Conservation (phyloP, 495 filamentous ascomycete genomes). For the Trichoderma reesei region DNA sequence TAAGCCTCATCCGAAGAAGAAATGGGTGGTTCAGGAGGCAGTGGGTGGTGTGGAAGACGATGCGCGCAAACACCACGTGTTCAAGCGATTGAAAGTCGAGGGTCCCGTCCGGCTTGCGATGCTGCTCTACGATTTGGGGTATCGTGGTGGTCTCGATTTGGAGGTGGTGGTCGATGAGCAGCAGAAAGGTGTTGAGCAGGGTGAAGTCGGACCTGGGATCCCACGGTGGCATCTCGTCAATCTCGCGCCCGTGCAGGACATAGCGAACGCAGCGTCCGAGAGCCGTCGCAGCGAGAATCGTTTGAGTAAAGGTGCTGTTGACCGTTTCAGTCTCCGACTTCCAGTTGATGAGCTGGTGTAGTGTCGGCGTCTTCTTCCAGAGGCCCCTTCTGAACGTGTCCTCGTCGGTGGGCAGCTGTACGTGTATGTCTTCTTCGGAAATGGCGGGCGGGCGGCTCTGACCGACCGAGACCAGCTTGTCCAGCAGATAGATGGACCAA, state of each 20-base stretch:
- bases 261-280: background rate
- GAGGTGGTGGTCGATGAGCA: background rate
- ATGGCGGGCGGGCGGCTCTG: constrained; percentile 1
- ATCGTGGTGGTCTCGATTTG: background rate
- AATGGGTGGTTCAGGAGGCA: constrained; percentile 1
- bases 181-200: background rate
- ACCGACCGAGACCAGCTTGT: background rate
- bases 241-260: background rate
- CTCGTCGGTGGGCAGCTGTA: background rate
- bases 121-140: background rate
- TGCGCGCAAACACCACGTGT: background rate
- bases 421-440: background rate
- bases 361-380: constrained; percentile 3
- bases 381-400: background rate
- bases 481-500: constrained; percentile 1
- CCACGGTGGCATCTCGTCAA: constrained; percentile 1
- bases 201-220: constrained; percentile 4
- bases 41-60: background rate
- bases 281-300: background rate
- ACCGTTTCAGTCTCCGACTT: background rate
- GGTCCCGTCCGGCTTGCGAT: background rate
- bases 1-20: background rate
- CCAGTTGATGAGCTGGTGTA: constrained; percentile 6
- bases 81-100: background rate
- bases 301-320: constrained; percentile 5